Base-by-base conservation (phyloP, 2,329 filamentous ascomycete genomes). In the Neonectria neomacrospora region DNA sequence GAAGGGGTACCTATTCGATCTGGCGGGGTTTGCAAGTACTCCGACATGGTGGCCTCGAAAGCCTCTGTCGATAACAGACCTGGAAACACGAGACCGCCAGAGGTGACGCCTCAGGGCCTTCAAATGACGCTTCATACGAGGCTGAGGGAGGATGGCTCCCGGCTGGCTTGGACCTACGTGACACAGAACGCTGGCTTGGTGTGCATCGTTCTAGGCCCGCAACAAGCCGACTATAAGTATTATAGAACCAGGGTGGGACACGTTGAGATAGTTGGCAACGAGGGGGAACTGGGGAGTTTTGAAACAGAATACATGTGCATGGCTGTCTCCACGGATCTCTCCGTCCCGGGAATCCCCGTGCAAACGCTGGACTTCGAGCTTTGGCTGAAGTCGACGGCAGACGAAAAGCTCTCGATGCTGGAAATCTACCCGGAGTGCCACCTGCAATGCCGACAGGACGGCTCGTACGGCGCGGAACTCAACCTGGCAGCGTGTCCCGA, bases 251-350 rank as follows among this genome's bases (percentile, higher is more conserved):
- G 53, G 9, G 39, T 48, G 18, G 54, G 59, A 8, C 28, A 22
- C 10, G 41, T 62, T 5, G 53, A 62, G 3, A 52, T 53, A 9
- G 7, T 62, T 28, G 32, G 39, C 23, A 56, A 20, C 3, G 47
- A 53, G 41, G 39, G 30, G 10, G 42, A 48, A 5, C 30, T 53
- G 8, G 41, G 39, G 8, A 22, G 39, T 10, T 62, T 61, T 9
- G 45, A 45, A 12, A 12, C 54, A 2, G 47, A 62, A 20, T 37
- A 57, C 23, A 47, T 62, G 30, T 52, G 47, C 10, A 57, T 57
- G 59, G 59, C 39, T 2, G n/a, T 53, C 14, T 57, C 47, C n/a
- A 53, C 59, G 2, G 59, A 62, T 14, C 59, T 62, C 18, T 53
- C 59, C 2, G 44, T 62, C 16, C 59, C 59, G 1, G 39, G 30